Conservation (phyloP, 164 flowering plant species). For the Vitis rotundifolia region DNA sequence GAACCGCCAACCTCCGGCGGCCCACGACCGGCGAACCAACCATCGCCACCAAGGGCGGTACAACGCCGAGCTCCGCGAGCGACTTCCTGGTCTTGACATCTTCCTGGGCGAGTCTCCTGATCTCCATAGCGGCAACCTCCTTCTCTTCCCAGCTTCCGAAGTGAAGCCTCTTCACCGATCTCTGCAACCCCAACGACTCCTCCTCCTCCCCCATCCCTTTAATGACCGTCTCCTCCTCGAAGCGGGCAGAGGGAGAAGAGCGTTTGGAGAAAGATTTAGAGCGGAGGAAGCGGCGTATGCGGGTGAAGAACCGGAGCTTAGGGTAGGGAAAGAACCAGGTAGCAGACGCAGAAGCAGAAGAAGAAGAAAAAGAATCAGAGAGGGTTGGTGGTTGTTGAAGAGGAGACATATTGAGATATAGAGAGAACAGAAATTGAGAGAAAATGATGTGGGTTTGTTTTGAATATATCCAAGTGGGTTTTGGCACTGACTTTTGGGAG, state of each 20-base stretch:
- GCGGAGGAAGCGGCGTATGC: slow-evolving; percentile 44
- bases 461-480: neutral
- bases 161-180: slow-evolving; percentile 78
- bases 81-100: slow-evolving; percentile 47
- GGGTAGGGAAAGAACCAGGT: slow-evolving; percentile 25
- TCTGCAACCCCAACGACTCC: slow-evolving; percentile 40
- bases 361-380: slow-evolving; percentile 19
- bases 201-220: slow-evolving; percentile 13
- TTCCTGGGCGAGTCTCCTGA: slow-evolving; percentile 48
- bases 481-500: neutral
- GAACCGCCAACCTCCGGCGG: slow-evolving; percentile 54
- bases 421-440: neutral
- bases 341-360: slow-evolving; percentile 19
- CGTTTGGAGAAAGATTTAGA: slow-evolving; percentile 27
- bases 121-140: slow-evolving; percentile 62
- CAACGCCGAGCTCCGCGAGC: slow-evolving; percentile 79
- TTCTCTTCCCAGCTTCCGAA: slow-evolving; percentile 78
- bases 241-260: slow-evolving; percentile 6
- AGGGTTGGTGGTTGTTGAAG: slow-evolving; percentile 15
- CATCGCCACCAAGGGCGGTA: slow-evolving; percentile 75
- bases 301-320: slow-evolving; percentile 52
- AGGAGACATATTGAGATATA: neutral
- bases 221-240: slow-evolving; percentile 5
- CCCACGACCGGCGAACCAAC: slow-evolving; percentile 40
- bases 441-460: neutral